Percentiles rank a stretch among this genome's conserved stretches.
Evolutionary conservation across 257 asterid species (phyloP).

Genomic region (Nicotiana otophora): DNA sequence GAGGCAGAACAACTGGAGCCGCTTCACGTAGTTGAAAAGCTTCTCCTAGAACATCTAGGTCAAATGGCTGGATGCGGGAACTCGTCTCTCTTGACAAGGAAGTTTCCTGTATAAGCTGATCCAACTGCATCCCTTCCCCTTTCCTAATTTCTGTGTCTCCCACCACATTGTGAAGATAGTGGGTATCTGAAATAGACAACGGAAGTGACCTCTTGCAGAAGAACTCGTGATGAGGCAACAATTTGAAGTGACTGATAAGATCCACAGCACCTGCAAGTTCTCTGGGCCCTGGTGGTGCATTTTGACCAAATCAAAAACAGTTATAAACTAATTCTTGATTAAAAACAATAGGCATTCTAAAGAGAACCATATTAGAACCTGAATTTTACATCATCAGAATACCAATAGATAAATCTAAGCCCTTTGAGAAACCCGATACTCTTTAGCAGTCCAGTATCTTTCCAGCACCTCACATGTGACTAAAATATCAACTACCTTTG

Average conservation of each 20-base stretch:
- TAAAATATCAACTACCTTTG: background rate
- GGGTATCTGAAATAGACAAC: slow-evolving; percentile 70
- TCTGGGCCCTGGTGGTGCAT: slow-evolving; percentile 61
- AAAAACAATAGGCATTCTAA: background rate
- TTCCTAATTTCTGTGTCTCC: slow-evolving; percentile 93
- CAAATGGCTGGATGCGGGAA: slow-evolving; percentile 73
- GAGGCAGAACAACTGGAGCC: slow-evolving; percentile 63
- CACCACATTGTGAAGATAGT: slow-evolving; percentile 86
- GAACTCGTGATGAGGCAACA: slow-evolving; percentile 80
- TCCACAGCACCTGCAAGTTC: slow-evolving; percentile 95
- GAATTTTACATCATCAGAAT: background rate
- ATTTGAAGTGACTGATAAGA: slow-evolving; percentile 75
- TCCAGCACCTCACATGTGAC: background rate
- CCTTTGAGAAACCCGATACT: background rate
- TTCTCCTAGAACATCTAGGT: slow-evolving; percentile 61
- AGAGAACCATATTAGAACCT: slow-evolving; percentile 9
- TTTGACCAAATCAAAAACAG: slow-evolving; percentile 17
- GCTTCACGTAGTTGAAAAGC: slow-evolving; percentile 87
- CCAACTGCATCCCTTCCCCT: slow-evolving; percentile 96
- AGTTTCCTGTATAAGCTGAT: slow-evolving; percentile 66
- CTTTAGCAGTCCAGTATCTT: background rate
- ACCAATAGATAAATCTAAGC: background rate
- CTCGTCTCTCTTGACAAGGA: slow-evolving; percentile 56
- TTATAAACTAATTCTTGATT: background rate
- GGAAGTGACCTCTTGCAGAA: slow-evolving; percentile 98